phyloP scores from a whole-genome alignment of 768 basidiomycete species.

The Suillus luteus region DNA sequence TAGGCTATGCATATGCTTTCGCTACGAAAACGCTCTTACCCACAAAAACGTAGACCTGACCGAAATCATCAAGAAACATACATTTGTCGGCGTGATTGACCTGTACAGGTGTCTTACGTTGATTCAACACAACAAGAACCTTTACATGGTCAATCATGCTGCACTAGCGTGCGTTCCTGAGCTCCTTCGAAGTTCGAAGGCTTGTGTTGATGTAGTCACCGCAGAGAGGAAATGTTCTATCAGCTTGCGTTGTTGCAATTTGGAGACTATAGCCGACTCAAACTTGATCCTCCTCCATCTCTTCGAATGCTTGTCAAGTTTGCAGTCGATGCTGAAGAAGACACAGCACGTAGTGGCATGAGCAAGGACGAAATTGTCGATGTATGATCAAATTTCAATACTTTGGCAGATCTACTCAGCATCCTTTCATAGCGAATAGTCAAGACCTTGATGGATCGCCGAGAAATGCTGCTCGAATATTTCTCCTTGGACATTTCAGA shows the following conservation, averaged over 20 bases:
- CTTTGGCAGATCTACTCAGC: not conserved
- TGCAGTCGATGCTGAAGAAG: constrained; percentile 72
- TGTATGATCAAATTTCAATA: constrained; percentile 42
- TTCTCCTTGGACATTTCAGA: constrained; percentile 76
- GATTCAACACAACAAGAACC: constrained; percentile 83
- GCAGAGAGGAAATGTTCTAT: constrained; percentile 92
- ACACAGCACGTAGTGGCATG: constrained; percentile 49
- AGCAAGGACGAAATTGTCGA: constrained; percentile 67
- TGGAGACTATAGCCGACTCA: constrained; percentile 73
- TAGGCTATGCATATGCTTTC: constrained; percentile 37
- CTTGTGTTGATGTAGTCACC: not conserved
- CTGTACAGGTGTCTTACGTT: constrained; percentile 70
- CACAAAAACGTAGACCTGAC: constrained; percentile 57
- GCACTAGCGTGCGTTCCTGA: constrained; percentile 67
- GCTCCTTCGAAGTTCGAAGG: not conserved
- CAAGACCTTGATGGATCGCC: constrained; percentile 55
- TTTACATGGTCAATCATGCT: constrained; percentile 89
- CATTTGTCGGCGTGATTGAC: constrained; percentile 92
- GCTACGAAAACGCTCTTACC: not conserved
- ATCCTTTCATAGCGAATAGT: constrained; percentile 54
- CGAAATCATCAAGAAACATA: constrained; percentile 84
- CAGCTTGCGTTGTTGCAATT: constrained; percentile 93
- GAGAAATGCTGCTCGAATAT: constrained; percentile 91
- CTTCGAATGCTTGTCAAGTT: constrained; percentile 72
- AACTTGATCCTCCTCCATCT: constrained; percentile 80